Evolutionary conservation across 2,329 filamentous ascomycete species (phyloP).

Genomic region (Colletotrichum cuscutae): DNA sequence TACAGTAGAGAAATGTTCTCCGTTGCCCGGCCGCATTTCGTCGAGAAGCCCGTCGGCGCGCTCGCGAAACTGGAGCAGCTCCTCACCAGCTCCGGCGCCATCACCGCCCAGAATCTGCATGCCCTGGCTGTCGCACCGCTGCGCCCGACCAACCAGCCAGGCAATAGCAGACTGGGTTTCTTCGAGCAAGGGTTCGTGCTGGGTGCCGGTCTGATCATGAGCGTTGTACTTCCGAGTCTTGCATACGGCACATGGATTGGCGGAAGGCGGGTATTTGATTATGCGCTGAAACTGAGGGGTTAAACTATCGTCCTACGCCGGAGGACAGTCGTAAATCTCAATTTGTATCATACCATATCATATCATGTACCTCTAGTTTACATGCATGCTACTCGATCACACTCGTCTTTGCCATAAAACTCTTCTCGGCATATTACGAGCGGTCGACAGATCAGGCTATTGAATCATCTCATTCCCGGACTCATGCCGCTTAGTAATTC

Average conservation of each 20-base stretch:
- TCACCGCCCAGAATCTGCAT: slow-evolving; percentile 7
- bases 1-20: slow-evolving; percentile 32
- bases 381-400: neutral
- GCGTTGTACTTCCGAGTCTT: slow-evolving; percentile 18
- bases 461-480: neutral
- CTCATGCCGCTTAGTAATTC: neutral
- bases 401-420: neutral
- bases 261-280: slow-evolving; percentile 25
- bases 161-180: slow-evolving; percentile 25
- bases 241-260: slow-evolving; percentile 32
- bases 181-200: slow-evolving; percentile 27
- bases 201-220: slow-evolving; percentile 29
- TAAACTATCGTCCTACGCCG: neutral
- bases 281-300: slow-evolving; percentile 15
- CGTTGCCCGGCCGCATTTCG: slow-evolving; percentile 21
- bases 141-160: slow-evolving; percentile 21
- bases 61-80: slow-evolving; percentile 20
- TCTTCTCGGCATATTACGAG: no score
- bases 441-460: neutral
- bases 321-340: neutral
- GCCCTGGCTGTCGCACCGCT: slow-evolving; percentile 14
- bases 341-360: neutral
- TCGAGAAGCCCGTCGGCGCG: slow-evolving; percentile 12
- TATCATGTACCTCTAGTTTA: neutral
- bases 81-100: slow-evolving; percentile 1